A percentile compares a stretch with the other conserved stretches of the same genome.
phyloP scores from a whole-genome alignment of 2,329 filamentous ascomycete genomes.

The Penicillium verrucosum region DNA sequence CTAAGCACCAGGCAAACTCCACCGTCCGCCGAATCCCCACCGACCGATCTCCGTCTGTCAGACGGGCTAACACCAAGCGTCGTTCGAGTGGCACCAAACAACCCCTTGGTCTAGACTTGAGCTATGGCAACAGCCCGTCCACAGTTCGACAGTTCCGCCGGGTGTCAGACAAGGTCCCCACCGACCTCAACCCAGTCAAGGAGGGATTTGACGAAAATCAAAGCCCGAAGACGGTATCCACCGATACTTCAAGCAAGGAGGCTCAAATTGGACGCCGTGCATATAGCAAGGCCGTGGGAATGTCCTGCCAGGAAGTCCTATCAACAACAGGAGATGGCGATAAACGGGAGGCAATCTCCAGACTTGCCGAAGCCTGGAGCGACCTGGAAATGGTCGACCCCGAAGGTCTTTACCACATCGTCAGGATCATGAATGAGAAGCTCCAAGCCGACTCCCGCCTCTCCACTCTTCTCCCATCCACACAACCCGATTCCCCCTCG shows the following conservation, averaged over 20 bases:
- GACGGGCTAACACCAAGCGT: conserved; percentile 41
- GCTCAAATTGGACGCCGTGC: conserved; percentile 75
- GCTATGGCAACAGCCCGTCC: conserved; percentile 88
- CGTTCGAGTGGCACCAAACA: conserved; percentile 59
- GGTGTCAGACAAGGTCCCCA: conserved; percentile 66
- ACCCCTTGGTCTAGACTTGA: conserved; percentile 83
- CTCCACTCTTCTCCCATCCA: conserved; percentile 35
- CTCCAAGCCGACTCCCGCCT: conserved; percentile 53
- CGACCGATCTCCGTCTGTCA: conserved; percentile 42
- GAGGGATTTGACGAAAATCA: conserved; percentile 40
- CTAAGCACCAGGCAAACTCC: conserved; percentile 56
- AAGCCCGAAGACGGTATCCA: conserved; percentile 35
- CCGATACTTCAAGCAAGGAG: conserved; percentile 63
- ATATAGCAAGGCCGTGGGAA: conserved; percentile 77
- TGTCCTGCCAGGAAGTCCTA: conserved; percentile 78
- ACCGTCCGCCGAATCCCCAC: conserved; percentile 52
- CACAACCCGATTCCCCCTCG: conserved; percentile 43
- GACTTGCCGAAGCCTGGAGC: conserved; percentile 80
- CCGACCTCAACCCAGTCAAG: conserved; percentile 22
- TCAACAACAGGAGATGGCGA: conserved; percentile 67
- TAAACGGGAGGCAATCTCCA: conserved; percentile 82
- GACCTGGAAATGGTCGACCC: conserved; percentile 82
- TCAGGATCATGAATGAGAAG: conserved; percentile 72
- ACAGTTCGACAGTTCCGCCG: conserved; percentile 89
- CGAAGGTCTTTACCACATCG: conserved; percentile 81